Evolutionary conservation across 768 basidiomycete species (phyloP).

Genomic region (Serendipita vermifera): DNA sequence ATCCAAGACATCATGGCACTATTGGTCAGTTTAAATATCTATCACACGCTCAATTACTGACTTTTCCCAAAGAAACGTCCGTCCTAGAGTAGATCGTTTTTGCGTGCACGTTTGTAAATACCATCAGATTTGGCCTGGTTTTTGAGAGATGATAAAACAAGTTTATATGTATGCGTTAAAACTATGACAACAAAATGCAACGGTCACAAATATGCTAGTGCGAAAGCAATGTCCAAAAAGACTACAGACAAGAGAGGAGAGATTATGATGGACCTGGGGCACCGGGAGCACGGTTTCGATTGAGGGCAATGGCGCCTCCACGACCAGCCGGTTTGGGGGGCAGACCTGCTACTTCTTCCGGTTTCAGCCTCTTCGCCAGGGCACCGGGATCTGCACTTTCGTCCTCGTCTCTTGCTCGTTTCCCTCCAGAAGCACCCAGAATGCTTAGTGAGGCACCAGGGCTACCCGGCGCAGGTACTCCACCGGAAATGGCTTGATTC

Average conservation of each 20-base stretch:
- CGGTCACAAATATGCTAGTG: not conserved
- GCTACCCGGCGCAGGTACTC: not conserved
- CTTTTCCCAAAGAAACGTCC: too few relatives aligned
- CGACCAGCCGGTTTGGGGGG: not conserved
- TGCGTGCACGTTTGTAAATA: too few relatives aligned
- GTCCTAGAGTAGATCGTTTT: too few relatives aligned
- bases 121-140: too few relatives aligned
- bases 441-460: not conserved
- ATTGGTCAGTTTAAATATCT: too few relatives aligned
- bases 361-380: conserved; percentile 1
- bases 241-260: too few relatives aligned
- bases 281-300: conserved; percentile 1
- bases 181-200: not conserved
- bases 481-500: conserved; percentile 3
- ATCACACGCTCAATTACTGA: too few relatives aligned
- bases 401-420: conserved; percentile 1
- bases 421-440: not conserved
- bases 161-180: conserved; percentile 1
- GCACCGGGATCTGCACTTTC: not conserved
- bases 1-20: conserved; percentile 8
- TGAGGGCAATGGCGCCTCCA: not conserved
- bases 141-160: too few relatives aligned
- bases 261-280: not conserved
- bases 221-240: not conserved
- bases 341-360: conserved; percentile 1